Base-by-base conservation (phyloP, 1,284 basidiomycete species). In the Sanghuangporus sanghuang region DNA sequence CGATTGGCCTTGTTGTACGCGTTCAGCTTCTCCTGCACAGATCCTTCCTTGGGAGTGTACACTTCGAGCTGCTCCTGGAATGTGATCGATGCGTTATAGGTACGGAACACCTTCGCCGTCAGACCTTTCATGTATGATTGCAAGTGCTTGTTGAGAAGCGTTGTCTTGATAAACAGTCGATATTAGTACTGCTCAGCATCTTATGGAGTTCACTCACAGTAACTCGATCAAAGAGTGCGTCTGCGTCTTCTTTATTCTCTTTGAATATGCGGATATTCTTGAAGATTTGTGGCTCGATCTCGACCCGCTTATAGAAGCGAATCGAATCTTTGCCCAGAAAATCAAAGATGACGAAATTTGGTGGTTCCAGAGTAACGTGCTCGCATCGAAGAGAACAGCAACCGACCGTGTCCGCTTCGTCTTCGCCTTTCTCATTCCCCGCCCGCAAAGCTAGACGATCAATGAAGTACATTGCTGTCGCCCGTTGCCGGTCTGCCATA, bases 311-410 rank as follows among this genome's bases (percentile, higher is more conserved):
- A 75, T 92, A 93, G 78, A 96, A 98, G 52, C 96, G 86, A 73
- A 98, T 98, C 61, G 95, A 97, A 73, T 98, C 95, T 81, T 98
- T 98, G 77, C 95, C 95, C 63, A 98, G 81, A 79, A 98, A 98
- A 76, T 98, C 95, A 76, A 98, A 96, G 64, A 92, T 81, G 72
- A 98, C 87, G 71, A 82, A 85, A 77, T 92, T 88, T 8, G 95
- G 94, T 11, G 88, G 87, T 70, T 92, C 86, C 59, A 97, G 80
- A 3, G 95, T 97, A 71, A 98, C 88, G 74, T 98, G 95, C 74
- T 98, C 94, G 74, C 90, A 95, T 27, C 95, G 92, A 58, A 98
- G 77, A 14, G 95, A 97, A 75, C 95, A 98, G 78, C 96, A 98
- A 73, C 95, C 95, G 63, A 98, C 94, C 0, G 95, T 98, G 73